Evolutionary conservation across 1,284 basidiomycete species (phyloP).

Genomic region (Boletus sp.): DNA sequence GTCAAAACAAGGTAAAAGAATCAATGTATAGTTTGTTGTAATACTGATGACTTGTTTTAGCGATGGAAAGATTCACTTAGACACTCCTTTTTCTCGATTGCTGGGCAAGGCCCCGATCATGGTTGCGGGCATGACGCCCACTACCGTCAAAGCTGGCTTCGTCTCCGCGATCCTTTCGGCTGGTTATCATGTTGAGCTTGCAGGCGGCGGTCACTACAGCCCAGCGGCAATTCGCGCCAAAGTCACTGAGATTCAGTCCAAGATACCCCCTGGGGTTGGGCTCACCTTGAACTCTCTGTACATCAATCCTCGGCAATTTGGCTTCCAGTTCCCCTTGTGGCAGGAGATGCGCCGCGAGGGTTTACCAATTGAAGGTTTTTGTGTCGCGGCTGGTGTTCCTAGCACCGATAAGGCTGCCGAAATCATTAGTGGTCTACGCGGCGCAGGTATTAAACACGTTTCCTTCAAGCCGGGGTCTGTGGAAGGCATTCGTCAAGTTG

Average conservation of each 20-base stretch:
- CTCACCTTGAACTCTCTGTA: conserved; percentile 94
- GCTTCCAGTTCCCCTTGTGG: conserved; percentile 96
- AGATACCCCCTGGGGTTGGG: conserved; percentile 83
- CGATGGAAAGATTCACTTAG: conserved; percentile 87
- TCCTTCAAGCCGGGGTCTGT: conserved; percentile 97
- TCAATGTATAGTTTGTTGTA: conserved; percentile 1
- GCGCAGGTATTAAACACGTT: conserved; percentile 88
- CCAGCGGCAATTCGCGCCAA: conserved; percentile 83
- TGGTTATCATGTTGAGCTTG: conserved; percentile 94
- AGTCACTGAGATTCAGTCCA: conserved; percentile 82
- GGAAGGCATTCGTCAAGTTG: conserved; percentile 94
- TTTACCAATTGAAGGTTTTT: conserved; percentile 94
- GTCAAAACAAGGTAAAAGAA: conserved; percentile 79
- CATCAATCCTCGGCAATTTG: conserved; percentile 97
- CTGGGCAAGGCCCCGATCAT: conserved; percentile 96
- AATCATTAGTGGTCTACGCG: conserved; percentile 77
- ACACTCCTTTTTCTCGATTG: conserved; percentile 94
- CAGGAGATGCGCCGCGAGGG: conserved; percentile 96
- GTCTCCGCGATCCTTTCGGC: conserved; percentile 90
- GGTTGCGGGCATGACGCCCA: conserved; percentile 98
- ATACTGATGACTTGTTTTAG: conserved; percentile 37
- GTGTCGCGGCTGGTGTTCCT: conserved; percentile 94
- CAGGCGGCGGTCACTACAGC: conserved; percentile 97
- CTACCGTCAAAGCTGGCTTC: conserved; percentile 89
- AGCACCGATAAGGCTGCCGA: conserved; percentile 91